Conservation (phyloP, 2,329 filamentous ascomycete species). For the Diaporthe sp. region DNA sequence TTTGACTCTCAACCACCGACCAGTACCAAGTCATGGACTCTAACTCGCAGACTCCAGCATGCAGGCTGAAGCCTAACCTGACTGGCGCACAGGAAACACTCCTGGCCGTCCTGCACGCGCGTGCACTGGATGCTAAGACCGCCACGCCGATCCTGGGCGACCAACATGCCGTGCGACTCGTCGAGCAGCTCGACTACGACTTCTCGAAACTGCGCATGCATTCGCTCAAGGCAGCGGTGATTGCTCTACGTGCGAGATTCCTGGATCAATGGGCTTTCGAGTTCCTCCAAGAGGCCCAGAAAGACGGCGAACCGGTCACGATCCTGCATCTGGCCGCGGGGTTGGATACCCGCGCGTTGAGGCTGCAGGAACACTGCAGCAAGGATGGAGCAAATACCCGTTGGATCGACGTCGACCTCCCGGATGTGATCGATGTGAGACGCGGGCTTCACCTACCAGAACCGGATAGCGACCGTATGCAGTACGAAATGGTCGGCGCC, state of each 20-base stretch:
- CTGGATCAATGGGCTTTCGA: constrained; percentile 35
- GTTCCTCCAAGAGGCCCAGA: constrained; percentile 25
- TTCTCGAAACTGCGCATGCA: constrained; percentile 21
- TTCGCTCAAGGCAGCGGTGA: neutral
- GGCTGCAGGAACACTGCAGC: constrained; percentile 19
- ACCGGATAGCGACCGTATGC: constrained; percentile 12
- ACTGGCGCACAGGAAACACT: constrained; percentile 37
- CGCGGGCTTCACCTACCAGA: constrained; percentile 12
- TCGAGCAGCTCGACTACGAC: constrained; percentile 39
- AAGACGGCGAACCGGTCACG: constrained; percentile 31
- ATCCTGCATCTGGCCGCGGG: constrained; percentile 40
- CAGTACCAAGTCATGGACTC: constrained; percentile 7
- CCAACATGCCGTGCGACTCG: constrained; percentile 27
- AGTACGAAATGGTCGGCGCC: constrained; percentile 28
- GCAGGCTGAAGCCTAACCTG: constrained; percentile 30
- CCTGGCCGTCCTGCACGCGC: constrained; percentile 32
- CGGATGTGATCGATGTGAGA: constrained; percentile 39
- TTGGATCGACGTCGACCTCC: constrained; percentile 39
- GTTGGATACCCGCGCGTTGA: constrained; percentile 39
- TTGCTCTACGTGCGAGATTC: constrained; percentile 31
- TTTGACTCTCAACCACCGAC: neutral
- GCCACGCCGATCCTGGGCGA: constrained; percentile 36
- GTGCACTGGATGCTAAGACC: constrained; percentile 32
- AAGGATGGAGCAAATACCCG: neutral
- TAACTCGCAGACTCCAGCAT: neutral